Base-by-base conservation (phyloP, 1,139 yeast genomes). In the Hyphopichia wangnamkhiaoensis region DNA sequence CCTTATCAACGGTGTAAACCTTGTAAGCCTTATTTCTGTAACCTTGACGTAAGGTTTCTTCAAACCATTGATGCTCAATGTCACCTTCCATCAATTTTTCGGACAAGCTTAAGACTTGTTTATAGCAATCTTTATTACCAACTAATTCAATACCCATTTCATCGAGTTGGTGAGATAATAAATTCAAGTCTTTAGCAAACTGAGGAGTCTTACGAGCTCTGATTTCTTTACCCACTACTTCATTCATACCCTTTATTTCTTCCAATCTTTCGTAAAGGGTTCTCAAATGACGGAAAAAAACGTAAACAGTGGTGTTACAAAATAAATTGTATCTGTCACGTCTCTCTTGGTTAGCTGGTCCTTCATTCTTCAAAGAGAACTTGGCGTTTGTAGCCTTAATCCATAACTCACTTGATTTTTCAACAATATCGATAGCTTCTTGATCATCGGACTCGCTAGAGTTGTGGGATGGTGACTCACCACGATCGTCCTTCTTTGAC, bases 41-140 rank as follows among this genome's bases (percentile, higher is more conserved):
- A 0, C 95, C 97, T 69, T 91, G 97, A 49, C 99, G 88, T 45
- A 94, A 68, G 18, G 96, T 78, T 61, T 93, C 98, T 67, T 93
- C 99, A 59, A 87, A 93, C 87, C 94, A 85, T 61, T 86, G 95
- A 50, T 90, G 96, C 54, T 93, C 98, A 39, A 93, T 70, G 31
- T 90, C 95, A 21, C 96, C 96, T 53, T 89, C 95, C 48, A 94
- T 86, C 38, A 91, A 70, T 48, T 81, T 79, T 51, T 81, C 90
- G 40, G 95, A 79, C 42, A 93, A 71, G 2, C 69, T 70, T 43
- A 93, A 69, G 15, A 90, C 78, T 62, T 93, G 97, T 29, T 72
- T 65, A 59, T 93, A 94, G 40, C 94, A 85, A 50, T 78, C 70
- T 50, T 82, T 82, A 7, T 76, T 69, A 14, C 89, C 88, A 26